phyloP scores from a whole-genome alignment of 352 stramenopile species.

The Globisporangium solare region DNA sequence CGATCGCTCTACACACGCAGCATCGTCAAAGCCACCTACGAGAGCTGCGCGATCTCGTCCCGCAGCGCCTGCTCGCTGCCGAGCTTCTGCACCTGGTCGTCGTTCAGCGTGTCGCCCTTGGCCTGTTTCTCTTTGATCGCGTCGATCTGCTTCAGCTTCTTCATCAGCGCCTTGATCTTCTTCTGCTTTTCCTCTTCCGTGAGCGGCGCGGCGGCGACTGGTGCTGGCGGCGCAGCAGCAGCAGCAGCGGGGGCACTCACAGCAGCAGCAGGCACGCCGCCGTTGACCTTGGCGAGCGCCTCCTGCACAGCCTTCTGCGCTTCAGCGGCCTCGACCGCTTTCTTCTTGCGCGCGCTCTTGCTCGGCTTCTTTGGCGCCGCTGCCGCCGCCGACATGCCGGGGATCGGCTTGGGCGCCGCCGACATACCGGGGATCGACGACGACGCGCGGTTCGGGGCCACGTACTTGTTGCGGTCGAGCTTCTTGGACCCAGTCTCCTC shows the following conservation, averaged over 20 bases:
- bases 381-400: constrained; percentile 49
- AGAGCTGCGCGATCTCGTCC: constrained; percentile 63
- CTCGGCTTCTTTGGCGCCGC: constrained; percentile 61
- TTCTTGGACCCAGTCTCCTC: constrained; percentile 78
- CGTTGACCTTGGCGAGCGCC: constrained; percentile 38
- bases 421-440: constrained; percentile 41
- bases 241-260: constrained; percentile 5
- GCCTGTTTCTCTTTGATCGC: constrained; percentile 75
- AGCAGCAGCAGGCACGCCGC: constrained; percentile 10
- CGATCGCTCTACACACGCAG: too few relatives aligned
- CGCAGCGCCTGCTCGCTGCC: constrained; percentile 54
- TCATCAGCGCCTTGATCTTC: constrained; percentile 76
- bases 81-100: constrained; percentile 79
- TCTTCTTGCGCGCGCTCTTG: constrained; percentile 83
- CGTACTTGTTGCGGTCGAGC: constrained; percentile 85
- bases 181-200: constrained; percentile 81
- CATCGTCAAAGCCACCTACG: constrained; percentile 11
- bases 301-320: constrained; percentile 60
- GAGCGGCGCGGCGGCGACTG: constrained; percentile 26
- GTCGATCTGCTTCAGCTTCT: constrained; percentile 89
- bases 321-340: constrained; percentile 70
- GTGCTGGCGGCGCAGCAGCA: not conserved
- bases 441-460: constrained; percentile 29
- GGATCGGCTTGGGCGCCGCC: constrained; percentile 40
- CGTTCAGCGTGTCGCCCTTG: constrained; percentile 69